Conservation (phyloP, 78 protist genomes). For the Dictyostelium capitatum region DNA sequence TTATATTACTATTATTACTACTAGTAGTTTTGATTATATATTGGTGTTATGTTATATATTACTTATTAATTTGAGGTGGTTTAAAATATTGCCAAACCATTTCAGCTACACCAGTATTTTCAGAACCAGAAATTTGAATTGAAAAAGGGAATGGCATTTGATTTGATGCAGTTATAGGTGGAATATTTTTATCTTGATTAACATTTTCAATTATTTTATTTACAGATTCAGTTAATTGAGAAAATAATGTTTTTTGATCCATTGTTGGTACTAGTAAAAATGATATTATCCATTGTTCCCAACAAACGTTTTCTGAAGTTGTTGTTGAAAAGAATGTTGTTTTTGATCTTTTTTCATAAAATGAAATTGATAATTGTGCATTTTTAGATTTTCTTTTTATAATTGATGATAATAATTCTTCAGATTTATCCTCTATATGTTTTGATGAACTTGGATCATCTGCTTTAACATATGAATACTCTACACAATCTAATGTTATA, state of each 20-base stretch:
- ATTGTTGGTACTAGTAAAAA: slow-evolving; percentile 35
- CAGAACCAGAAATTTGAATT: slow-evolving; percentile 34
- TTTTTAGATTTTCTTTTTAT: slow-evolving; percentile 31
- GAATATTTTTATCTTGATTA: slow-evolving; percentile 58
- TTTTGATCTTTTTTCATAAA: slow-evolving; percentile 53
- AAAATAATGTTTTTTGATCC: slow-evolving; percentile 13
- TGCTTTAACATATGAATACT: slow-evolving; percentile 33
- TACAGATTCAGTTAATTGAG: slow-evolving; percentile 23
- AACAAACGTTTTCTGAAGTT: slow-evolving; percentile 41
- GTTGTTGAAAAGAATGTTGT: slow-evolving; percentile 39
- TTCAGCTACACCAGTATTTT: slow-evolving; percentile 40
- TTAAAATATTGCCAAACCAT: slow-evolving; percentile 50
- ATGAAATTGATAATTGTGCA: slow-evolving; percentile 46
- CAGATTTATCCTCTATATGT: slow-evolving; percentile 61
- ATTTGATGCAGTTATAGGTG: slow-evolving; percentile 41
- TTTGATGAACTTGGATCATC: slow-evolving; percentile 45
- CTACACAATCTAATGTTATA: slow-evolving; percentile 49
- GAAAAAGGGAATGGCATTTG: slow-evolving; percentile 39
- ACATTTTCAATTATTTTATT: slow-evolving; percentile 48
- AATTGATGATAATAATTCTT: slow-evolving; percentile 55
- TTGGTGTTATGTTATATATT: too few species aligned
- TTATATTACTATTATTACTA: too few species aligned
- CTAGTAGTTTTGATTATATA: too few species aligned
- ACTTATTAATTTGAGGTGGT: slow-evolving; percentile 46
- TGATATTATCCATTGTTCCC: slow-evolving; percentile 74